These are phyloP conservation scores for Neurospora sp. DNA, from an alignment of 495 filamentous ascomycete genomes.

Conservation along the genomic window DNA sequence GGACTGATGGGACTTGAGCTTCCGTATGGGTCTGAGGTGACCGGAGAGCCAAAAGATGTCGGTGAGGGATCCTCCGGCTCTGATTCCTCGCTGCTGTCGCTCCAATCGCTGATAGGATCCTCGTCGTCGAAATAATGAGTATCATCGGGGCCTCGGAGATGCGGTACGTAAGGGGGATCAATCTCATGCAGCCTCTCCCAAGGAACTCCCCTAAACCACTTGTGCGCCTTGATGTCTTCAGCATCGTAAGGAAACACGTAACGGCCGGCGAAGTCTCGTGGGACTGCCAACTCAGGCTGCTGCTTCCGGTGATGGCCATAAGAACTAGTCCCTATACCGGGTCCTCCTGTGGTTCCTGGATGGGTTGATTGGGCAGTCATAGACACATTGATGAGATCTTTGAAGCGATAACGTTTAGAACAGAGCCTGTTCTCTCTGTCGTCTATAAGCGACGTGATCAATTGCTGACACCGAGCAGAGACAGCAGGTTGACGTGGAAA, in stretches of 20 bases:
- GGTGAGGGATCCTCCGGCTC: slow-evolving; percentile 17
- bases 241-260: slow-evolving; percentile 74
- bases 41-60: not conserved
- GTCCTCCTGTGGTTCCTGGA: not conserved
- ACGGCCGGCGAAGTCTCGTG: slow-evolving; percentile 28
- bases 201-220: slow-evolving; percentile 57
- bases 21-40: not conserved
- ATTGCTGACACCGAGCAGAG: slow-evolving; percentile 53
- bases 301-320: slow-evolving; percentile 7
- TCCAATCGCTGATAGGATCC: slow-evolving; percentile 51
- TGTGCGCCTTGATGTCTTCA: slow-evolving; percentile 67
- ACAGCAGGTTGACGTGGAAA: slow-evolving; percentile 58
- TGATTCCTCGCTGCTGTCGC: slow-evolving; percentile 30
- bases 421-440: slow-evolving; percentile 69
- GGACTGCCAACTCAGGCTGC: slow-evolving; percentile 9
- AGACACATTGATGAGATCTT: slow-evolving; percentile 39
- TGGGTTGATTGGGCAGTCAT: not conserved
- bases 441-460: slow-evolving; percentile 66
- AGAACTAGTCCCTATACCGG: not conserved
- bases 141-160: slow-evolving; percentile 59
- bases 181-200: slow-evolving; percentile 61
- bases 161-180: slow-evolving; percentile 67
- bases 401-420: slow-evolving; percentile 55
- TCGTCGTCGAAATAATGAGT: slow-evolving; percentile 86
- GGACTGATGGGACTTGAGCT: not conserved